phyloP scores from a whole-genome alignment of 495 filamentous ascomycete genomes.

The Alectoria sarmentosa region DNA sequence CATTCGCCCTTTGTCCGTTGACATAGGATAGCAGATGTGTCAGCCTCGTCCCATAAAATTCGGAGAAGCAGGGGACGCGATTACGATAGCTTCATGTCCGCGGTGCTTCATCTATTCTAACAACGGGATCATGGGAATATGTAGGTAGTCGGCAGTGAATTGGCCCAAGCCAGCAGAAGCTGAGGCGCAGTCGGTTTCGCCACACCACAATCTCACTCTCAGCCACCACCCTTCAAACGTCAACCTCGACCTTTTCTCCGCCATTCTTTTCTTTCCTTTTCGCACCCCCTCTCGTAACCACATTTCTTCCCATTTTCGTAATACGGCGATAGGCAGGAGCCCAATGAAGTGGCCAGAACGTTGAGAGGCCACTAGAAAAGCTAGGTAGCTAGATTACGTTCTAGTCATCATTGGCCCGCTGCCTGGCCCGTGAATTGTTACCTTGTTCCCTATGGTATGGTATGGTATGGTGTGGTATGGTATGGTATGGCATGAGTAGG shows the following conservation, averaged over 20 bases:
- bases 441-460: no score
- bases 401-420: neutral
- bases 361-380: neutral
- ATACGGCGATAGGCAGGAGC: neutral
- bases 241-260: neutral
- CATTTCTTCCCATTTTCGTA: neutral
- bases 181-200: neutral
- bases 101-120: no score
- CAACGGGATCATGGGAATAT: no score
- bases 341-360: neutral
- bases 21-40: no score
- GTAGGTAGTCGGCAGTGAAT: no score
- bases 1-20: no score
- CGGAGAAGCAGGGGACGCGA: neutral
- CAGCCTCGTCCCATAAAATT: neutral
- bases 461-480: no score
- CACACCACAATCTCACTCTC: no score
- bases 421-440: neutral
- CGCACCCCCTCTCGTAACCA: neutral
- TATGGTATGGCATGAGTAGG: no score
- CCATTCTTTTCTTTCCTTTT: neutral
- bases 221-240: neutral
- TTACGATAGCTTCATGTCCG: no score
- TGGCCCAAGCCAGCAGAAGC: no score
- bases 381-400: neutral